Evolutionary conservation across 306 rosid species (phyloP).

Genomic region (Glycyrrhiza uralensis): DNA sequence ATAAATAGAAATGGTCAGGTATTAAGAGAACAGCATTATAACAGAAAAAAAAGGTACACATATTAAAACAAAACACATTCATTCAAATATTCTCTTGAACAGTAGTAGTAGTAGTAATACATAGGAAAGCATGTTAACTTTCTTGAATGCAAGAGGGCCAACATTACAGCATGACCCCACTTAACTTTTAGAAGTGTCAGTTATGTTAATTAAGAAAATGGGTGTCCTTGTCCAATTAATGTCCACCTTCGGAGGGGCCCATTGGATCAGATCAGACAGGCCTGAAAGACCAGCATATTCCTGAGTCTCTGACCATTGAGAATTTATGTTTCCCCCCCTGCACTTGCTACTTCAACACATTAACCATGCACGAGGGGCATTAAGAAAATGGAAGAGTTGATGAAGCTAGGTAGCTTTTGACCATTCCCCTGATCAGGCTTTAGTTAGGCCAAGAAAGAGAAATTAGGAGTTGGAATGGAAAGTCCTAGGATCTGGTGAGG

Average conservation of each 20-base stretch:
- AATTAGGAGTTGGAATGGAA: slow-evolving; percentile 21
- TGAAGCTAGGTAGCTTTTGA: slow-evolving; percentile 36
- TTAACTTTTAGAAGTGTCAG: slow-evolving; percentile 34
- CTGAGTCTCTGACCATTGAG: slow-evolving; percentile 32
- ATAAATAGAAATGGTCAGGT: not conserved
- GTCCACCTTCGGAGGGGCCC: slow-evolving; percentile 24
- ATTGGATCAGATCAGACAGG: slow-evolving; percentile 32
- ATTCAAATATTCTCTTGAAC: slow-evolving; percentile 42
- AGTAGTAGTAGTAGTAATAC: no score
- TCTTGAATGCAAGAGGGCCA: slow-evolving; percentile 45
- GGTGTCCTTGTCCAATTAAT: slow-evolving; percentile 43
- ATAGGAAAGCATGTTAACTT: slow-evolving; percentile 49
- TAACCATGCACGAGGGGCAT: slow-evolving; percentile 21
- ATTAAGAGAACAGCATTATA: slow-evolving; percentile 5
- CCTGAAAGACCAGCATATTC: slow-evolving; percentile 38
- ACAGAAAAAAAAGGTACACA: slow-evolving; percentile 1
- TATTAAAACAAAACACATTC: slow-evolving; percentile 3
- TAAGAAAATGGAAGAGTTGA: not conserved
- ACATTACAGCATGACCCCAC: slow-evolving; percentile 45
- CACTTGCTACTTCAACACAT: slow-evolving; percentile 22
- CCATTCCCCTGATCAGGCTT: slow-evolving; percentile 32
- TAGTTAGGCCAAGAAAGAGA: slow-evolving; percentile 24
- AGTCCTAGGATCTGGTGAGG: slow-evolving; percentile 88
- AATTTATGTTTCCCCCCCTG: slow-evolving; percentile 26
- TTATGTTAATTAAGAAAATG: slow-evolving; percentile 50